Base-by-base conservation (phyloP, 2,329 filamentous ascomycete species). In the Lecanicillium sp. region DNA sequence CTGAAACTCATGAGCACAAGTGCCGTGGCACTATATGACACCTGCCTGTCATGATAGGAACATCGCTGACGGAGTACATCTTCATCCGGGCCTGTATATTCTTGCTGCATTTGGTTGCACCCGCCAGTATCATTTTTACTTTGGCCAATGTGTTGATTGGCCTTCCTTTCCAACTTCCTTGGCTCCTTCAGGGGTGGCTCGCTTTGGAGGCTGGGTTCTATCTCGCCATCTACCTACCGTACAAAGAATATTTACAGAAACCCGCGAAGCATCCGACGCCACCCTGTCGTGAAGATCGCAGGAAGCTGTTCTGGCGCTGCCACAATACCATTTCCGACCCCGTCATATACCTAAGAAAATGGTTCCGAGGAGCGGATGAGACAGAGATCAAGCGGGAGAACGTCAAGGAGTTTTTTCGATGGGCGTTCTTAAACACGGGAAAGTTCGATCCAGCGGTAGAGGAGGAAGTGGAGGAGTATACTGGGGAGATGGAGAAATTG, bases 331-430 rank as follows among this genome's bases (percentile, higher is more conserved):
- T 78, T 12, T 60, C 67, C 2, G 67, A 79, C 48, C 62, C 65
- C 0, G 67, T 71, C 28, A 59, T 53, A 27, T 81, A 75, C 46
- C 43, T 81, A 19, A 58, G 53, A 36, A 68, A 65, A 45, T 82
- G 78, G 78, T 80, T 80, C 49, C 55, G 71, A 17, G 69, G 69
- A 18, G 72, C 74, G 7, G 58, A 65, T 13, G 34, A 59, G 3
- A 55, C 62, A 19, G 73, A 77, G 19, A 72, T 82, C 33, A 67
- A 68, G 39, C 60, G 67, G 12, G 74, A 80, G 22, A 78, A 80
- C 51, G 48, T 80, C 36, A 74, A 72, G 53, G 71, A 77, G 38
- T 80, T 78, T 50, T 62, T 76, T 15, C 56, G 67, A n/a, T 82
- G 75, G 78, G 73, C 71, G 1, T 72, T 80, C 37, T 64, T 74